These are phyloP conservation scores for Dipteronia dyeriana DNA, from an alignment of 345 rosid species.

Conservation along the genomic window DNA sequence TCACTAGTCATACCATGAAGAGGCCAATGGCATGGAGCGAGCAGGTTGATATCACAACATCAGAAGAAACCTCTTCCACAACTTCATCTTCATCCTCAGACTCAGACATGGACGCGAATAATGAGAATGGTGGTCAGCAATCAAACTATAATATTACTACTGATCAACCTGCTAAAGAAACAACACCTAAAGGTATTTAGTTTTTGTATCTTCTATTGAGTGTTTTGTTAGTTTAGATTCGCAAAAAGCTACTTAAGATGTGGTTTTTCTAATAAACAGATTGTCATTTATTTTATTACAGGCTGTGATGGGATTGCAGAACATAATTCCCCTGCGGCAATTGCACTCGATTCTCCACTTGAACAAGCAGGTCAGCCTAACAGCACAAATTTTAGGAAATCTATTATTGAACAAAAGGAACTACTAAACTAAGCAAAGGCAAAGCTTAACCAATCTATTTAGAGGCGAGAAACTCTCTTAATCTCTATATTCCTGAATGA, in stretches of 20 bases:
- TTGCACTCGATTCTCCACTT: background rate
- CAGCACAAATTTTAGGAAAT: background rate
- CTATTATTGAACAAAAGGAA: background rate
- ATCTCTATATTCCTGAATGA: background rate
- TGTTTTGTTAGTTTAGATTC: background rate
- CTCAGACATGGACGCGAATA: constrained; percentile 37
- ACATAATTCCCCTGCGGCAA: background rate
- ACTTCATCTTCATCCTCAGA: constrained; percentile 48
- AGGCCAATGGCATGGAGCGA: constrained; percentile 50
- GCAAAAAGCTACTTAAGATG: background rate
- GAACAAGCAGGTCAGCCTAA: background rate
- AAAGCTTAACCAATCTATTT: background rate
- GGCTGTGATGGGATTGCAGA: background rate
- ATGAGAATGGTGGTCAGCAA: constrained; percentile 23
- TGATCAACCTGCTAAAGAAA: constrained; percentile 29
- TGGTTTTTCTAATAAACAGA: background rate
- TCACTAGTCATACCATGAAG: constrained; percentile 39
- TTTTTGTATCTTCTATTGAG: background rate
- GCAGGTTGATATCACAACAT: constrained; percentile 52
- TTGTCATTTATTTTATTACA: background rate
- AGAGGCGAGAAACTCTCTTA: background rate
- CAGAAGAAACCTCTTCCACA: constrained; percentile 57
- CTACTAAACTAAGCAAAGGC: background rate
- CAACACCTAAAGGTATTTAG: constrained; percentile 48
- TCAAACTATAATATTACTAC: constrained; percentile 11